A percentile compares a stretch with the other conserved stretches of the same genome.
Conservation (phyloP, 2,329 filamentous ascomycete genomes). For the Chrysosporium keratinophilum region DNA sequence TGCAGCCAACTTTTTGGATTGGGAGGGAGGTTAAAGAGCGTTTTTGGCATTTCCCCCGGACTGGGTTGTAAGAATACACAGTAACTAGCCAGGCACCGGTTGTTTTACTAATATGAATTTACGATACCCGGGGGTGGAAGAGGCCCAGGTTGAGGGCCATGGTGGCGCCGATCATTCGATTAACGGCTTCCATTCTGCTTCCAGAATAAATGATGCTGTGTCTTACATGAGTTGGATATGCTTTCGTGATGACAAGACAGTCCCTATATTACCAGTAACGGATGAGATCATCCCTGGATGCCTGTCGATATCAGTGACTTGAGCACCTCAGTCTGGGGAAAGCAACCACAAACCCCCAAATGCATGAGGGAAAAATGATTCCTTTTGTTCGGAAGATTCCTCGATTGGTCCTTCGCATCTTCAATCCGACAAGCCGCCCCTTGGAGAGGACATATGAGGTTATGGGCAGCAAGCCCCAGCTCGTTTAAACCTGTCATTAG, state of each 20-base stretch:
- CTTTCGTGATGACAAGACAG: no score
- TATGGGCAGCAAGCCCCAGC: background rate
- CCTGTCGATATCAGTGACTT: no score
- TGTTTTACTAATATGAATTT: conserved; percentile 1
- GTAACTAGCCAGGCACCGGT: background rate
- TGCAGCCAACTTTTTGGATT: background rate
- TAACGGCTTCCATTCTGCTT: conserved; percentile 7
- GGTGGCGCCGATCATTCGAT: conserved; percentile 4
- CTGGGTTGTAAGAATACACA: background rate
- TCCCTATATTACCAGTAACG: no score
- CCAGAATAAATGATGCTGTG: background rate
- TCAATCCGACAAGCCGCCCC: no score
- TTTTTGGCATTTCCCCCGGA: background rate
- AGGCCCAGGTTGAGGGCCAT: background rate
- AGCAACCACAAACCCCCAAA: no score
- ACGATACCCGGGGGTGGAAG: background rate
- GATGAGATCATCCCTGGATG: no score
- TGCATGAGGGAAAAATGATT: no score
- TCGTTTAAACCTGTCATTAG: conserved; percentile 7
- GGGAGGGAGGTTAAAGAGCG: background rate
- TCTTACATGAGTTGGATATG: background rate
- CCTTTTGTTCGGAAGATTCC: no score
- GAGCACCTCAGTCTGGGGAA: no score
- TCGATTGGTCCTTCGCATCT: no score
- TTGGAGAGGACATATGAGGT: no score